Evolutionary conservation across 2,329 filamentous ascomycete genomes (phyloP).

Genomic region (Pseudopyricularia javanii): DNA sequence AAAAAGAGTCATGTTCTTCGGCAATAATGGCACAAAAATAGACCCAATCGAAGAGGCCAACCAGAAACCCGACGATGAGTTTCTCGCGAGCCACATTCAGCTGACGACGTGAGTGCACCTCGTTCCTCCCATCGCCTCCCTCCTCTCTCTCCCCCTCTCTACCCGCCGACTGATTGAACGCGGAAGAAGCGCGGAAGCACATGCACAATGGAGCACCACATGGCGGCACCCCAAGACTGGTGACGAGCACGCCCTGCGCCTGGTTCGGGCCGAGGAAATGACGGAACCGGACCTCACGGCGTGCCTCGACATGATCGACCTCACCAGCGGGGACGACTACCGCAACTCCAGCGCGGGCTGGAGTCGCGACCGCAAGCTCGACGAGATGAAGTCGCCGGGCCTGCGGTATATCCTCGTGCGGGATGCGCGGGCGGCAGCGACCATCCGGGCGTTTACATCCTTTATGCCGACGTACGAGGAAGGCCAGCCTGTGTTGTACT

Average conservation of each 20-base stretch:
- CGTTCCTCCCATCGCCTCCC: not conserved
- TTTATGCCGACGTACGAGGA: constrained; percentile 63
- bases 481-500: constrained; percentile 55
- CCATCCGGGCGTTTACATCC: constrained; percentile 46
- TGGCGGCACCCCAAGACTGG: constrained; percentile 40
- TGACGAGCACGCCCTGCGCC: constrained; percentile 26
- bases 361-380: constrained; percentile 46
- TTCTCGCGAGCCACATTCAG: constrained; percentile 33
- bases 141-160: too few species aligned
- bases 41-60: constrained; percentile 36
- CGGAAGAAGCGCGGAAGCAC: not conserved
- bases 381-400: constrained; percentile 56
- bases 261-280: constrained; percentile 28
- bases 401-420: constrained; percentile 58
- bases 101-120: constrained; percentile 26
- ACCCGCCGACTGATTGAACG: too few species aligned
- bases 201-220: constrained; percentile 12
- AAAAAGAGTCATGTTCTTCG: not conserved
- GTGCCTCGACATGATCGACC: constrained; percentile 45
- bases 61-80: constrained; percentile 30
- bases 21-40: not conserved
- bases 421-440: constrained; percentile 6
- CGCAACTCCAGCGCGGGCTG: constrained; percentile 49
- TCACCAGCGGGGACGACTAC: constrained; percentile 54
- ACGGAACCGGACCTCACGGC: constrained; percentile 30